Evolutionary conservation across 805 yeast species (phyloP).

Genomic region (Spathaspora boniae): DNA sequence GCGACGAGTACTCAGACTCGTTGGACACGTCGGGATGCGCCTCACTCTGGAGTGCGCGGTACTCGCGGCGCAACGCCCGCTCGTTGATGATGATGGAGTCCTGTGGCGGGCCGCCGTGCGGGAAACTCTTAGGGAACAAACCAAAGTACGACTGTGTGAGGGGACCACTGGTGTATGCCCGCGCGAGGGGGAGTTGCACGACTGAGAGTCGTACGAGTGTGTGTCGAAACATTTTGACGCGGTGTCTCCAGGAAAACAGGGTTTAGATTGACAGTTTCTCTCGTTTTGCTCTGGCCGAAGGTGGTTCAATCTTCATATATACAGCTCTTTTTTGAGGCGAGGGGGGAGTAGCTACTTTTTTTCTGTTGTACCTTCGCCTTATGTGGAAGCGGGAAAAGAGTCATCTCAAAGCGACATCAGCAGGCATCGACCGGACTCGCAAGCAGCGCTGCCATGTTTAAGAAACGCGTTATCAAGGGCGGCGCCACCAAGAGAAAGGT

Average conservation of each 20-base stretch:
- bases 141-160: slow-evolving; percentile 41
- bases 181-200: neutral
- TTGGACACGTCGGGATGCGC: slow-evolving; percentile 75
- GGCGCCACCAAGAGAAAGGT: slow-evolving; percentile 4
- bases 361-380: no score
- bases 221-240: no score
- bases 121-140: slow-evolving; percentile 74
- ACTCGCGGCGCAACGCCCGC: slow-evolving; percentile 65
- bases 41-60: slow-evolving; percentile 63
- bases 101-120: slow-evolving; percentile 58
- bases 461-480: slow-evolving; percentile 20
- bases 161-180: slow-evolving; percentile 5
- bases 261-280: neutral
- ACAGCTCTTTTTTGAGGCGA: no score
- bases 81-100: slow-evolving; percentile 59
- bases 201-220: no score
- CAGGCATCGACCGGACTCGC: neutral
- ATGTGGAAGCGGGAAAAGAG: no score
- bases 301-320: no score
- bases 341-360: no score
- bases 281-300: no score
- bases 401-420: no score
- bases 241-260: neutral
- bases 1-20: slow-evolving; percentile 43
- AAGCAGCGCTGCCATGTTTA: slow-evolving; percentile 16